phyloP scores from a whole-genome alignment of 1,284 basidiomycete genomes.

The Leccinum griseonigrum region DNA sequence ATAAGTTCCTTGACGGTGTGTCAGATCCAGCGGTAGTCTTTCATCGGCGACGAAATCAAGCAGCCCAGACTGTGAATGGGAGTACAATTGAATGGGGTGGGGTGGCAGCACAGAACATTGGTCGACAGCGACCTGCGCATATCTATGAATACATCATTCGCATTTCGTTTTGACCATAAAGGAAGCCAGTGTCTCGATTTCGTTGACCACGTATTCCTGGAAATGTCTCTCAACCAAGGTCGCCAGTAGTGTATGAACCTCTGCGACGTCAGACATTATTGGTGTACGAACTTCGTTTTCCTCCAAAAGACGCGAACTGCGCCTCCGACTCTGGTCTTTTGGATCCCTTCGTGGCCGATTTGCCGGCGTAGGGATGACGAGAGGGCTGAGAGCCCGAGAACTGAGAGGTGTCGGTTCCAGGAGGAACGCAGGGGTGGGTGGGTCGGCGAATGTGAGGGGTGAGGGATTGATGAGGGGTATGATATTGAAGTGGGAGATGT shows the following conservation, averaged over 20 bases:
- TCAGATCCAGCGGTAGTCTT: conserved; percentile 1
- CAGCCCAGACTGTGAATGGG: conserved; percentile 3
- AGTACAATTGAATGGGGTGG: conserved; percentile 18
- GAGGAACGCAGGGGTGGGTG: conserved; percentile 62
- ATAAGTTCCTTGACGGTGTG: neutral
- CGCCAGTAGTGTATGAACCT: conserved; percentile 63
- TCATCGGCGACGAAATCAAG: conserved; percentile 2
- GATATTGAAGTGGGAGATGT: conserved; percentile 67
- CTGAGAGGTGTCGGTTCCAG: conserved; percentile 45
- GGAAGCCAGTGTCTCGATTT: conserved; percentile 74
- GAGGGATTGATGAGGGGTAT: conserved; percentile 66
- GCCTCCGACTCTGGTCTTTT: conserved; percentile 52
- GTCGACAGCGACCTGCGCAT: conserved; percentile 19
- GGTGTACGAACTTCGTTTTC: conserved; percentile 57
- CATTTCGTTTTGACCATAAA: conserved; percentile 73
- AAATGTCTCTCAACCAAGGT: conserved; percentile 69
- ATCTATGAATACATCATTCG: conserved; percentile 30
- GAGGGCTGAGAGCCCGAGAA: conserved; percentile 49
- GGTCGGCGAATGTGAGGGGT: conserved; percentile 62
- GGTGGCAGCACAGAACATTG: conserved; percentile 9
- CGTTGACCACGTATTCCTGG: conserved; percentile 60
- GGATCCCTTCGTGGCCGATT: conserved; percentile 67
- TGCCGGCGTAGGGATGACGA: conserved; percentile 48
- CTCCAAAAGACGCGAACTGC: conserved; percentile 67
- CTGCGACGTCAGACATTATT: conserved; percentile 63